Evolutionary conservation across 345 rosid species (phyloP), one percentile per base, ranked within the genome.

Genomic region (Pugionium cornutum): DNA sequence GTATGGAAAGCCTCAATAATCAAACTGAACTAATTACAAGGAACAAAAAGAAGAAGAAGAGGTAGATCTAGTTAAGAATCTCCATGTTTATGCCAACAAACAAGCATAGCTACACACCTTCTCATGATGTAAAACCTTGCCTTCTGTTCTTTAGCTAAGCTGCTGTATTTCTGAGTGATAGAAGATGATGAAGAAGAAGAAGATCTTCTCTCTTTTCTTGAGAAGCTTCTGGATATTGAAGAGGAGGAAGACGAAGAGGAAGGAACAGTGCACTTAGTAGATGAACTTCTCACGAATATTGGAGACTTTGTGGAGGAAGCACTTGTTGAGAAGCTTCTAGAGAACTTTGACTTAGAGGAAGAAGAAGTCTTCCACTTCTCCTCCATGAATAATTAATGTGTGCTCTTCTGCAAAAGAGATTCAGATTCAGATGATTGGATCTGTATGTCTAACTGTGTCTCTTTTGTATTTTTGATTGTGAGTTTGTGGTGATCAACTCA

Each of bases 41-140:
- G 50, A 55, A 18, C 18, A 18, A 52, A 4, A 0, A 33, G 10
- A 18, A 18, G 18, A 18, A 18, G 18, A 18, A 18, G 18, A 18
- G 18, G 18, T 18, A 36, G 61, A 75, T 68, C 46, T 67, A 41
- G 28, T 82, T 67, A 85, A 65, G 89, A 74, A 81, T 92, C 98
- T 4, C 96, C 89, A 75, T 92, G 96, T 58, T 89, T 92, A 69
- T 87, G 94, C 98, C 98, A 92, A 51, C 97, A 89, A 74, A 88
- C 97, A 67, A 92, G 98, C 98, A 92, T 92, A 43, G 98, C 96
- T 61, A 92, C 95, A 76, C 98, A 92, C 62, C 97, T 81, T 70
- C 96, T 85, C 91, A 92, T 92, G 80, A 92, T 89, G 71, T 92
- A 92, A 72, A 92, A 89, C 77, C 89, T 85, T 4, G 98, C 89